Percentiles rank a stretch among this genome's conserved stretches.
These are phyloP conservation scores for Exophiala alcalophila DNA, from an alignment of 2,329 filamentous ascomycete genomes.

Conservation along the genomic window DNA sequence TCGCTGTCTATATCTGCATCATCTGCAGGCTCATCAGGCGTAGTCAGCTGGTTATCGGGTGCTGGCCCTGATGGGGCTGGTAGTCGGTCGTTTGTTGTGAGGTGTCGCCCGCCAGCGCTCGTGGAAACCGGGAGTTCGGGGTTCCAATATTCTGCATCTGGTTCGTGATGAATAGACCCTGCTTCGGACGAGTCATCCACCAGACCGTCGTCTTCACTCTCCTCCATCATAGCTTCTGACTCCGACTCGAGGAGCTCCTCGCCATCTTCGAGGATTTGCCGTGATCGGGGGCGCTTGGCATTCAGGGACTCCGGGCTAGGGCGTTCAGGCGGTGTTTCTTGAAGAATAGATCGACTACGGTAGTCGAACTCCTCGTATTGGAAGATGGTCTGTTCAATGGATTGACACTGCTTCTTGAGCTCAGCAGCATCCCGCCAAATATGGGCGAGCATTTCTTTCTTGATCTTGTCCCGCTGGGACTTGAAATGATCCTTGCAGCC, in stretches of 20 bases:
- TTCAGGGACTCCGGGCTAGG: constrained; percentile 12
- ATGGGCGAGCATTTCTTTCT: constrained; percentile 51
- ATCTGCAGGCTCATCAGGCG: constrained; percentile 8
- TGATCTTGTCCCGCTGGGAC: constrained; percentile 55
- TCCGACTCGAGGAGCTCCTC: constrained; percentile 48
- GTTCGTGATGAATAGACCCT: constrained; percentile 21
- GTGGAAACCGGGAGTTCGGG: constrained; percentile 6
- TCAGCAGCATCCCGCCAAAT: constrained; percentile 54
- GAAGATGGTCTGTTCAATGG: constrained; percentile 63
- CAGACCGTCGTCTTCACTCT: constrained; percentile 52
- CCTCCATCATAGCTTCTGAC: constrained; percentile 37
- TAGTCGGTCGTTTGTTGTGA: no score
- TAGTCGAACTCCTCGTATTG: constrained; percentile 50
- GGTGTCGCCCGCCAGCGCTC: no score
- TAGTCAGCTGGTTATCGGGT: not conserved
- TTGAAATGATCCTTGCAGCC: constrained; percentile 45
- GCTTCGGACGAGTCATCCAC: constrained; percentile 36
- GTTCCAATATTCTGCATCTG: constrained; percentile 18
- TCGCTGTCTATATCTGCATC: constrained; percentile 27
- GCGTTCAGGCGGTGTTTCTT: constrained; percentile 35
- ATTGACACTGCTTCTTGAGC: constrained; percentile 55
- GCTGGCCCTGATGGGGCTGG: no score
- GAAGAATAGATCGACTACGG: constrained; percentile 43
- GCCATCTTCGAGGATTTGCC: constrained; percentile 38
- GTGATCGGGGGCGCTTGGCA: constrained; percentile 1